Conservation (phyloP, 768 basidiomycete genomes). For the Butyriboletus loyo region DNA sequence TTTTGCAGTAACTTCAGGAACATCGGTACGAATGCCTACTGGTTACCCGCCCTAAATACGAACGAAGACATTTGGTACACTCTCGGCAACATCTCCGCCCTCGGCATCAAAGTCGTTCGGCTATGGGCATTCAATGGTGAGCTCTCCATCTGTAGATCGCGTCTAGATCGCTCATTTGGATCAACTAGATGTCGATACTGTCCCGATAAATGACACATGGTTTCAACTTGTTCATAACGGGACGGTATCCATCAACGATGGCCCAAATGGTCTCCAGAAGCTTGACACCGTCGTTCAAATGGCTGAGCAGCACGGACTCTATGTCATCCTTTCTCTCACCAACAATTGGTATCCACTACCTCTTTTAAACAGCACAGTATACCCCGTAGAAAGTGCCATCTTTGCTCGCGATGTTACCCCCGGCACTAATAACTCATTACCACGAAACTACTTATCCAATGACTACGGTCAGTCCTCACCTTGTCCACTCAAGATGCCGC, state of each 20-base stretch:
- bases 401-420: slow-evolving; percentile 25
- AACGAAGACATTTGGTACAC: slow-evolving; percentile 56
- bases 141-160: background rate
- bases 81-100: slow-evolving; percentile 52
- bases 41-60: slow-evolving; percentile 55
- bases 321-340: slow-evolving; percentile 53
- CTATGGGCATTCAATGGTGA: slow-evolving; percentile 73
- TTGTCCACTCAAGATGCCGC: background rate
- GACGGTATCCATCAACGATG: slow-evolving; percentile 52
- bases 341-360: slow-evolving; percentile 58
- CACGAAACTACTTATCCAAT: slow-evolving; percentile 57
- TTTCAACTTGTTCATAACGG: slow-evolving; percentile 61
- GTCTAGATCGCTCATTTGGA: slow-evolving; percentile 5
- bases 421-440: slow-evolving; percentile 39
- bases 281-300: slow-evolving; percentile 55
- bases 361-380: slow-evolving; percentile 24
- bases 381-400: background rate
- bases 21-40: slow-evolving; percentile 64
- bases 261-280: slow-evolving; percentile 60
- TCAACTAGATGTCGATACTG: slow-evolving; percentile 45
- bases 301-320: slow-evolving; percentile 53
- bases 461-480: slow-evolving; percentile 47
- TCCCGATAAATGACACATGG: slow-evolving; percentile 59
- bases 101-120: slow-evolving; percentile 57
- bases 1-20: slow-evolving; percentile 38